Evolutionary conservation across 148 eudicot genomes (phyloP).

Genomic region (Vaccinium vitisidaea): DNA sequence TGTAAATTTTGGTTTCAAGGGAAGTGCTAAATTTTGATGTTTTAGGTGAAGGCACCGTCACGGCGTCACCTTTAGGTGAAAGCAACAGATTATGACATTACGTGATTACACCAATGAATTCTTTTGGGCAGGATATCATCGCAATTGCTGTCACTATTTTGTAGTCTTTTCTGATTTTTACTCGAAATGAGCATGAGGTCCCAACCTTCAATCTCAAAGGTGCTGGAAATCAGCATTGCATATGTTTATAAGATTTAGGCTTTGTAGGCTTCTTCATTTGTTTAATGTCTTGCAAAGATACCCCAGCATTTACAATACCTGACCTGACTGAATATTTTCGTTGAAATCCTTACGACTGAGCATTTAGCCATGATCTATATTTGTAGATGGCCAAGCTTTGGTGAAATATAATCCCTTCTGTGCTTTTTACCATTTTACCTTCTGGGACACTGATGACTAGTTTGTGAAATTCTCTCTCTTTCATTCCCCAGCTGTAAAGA

Average conservation of each 20-base stretch:
- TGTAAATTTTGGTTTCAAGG: not conserved
- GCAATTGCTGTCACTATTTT: not conserved
- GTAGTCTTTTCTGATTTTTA: not conserved
- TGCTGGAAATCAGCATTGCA: not conserved
- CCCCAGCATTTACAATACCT: not conserved
- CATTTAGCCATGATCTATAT: not conserved
- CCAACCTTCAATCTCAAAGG: not conserved
- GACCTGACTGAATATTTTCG: not conserved
- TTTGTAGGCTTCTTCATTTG: not conserved
- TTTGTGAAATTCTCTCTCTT: slow-evolving; percentile 6
- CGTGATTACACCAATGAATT: not conserved
- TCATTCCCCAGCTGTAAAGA: slow-evolving; percentile 71
- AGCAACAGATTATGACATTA: not conserved
- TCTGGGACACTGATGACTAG: not conserved
- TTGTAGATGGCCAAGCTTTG: not conserved
- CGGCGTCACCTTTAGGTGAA: not conserved
- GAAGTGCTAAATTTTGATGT: not conserved
- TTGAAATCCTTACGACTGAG: not conserved
- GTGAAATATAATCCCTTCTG: slow-evolving; percentile 8
- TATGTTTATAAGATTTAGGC: not conserved
- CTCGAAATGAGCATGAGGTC: not conserved
- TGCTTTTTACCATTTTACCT: not conserved
- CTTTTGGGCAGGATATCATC: not conserved
- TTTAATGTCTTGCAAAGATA: not conserved
- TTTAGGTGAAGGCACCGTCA: not conserved